Evolutionary conservation across 2,329 filamentous ascomycete species (phyloP), one percentile per base, ranked within the genome.

Genomic region (Fusarium xylarioides): DNA sequence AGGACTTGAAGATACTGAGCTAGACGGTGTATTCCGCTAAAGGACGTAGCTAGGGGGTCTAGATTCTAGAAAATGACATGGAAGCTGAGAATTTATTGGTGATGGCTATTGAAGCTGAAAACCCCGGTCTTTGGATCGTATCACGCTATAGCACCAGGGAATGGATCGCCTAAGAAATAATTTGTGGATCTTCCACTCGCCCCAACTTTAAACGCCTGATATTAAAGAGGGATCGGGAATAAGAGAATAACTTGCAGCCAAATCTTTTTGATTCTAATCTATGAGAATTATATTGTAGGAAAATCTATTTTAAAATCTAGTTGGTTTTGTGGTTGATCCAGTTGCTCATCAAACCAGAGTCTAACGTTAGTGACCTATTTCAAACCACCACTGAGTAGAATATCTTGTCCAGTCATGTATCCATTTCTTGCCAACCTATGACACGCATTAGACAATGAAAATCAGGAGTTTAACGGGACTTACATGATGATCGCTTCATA

Each of bases 401-500:
- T 53, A 11, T 70, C 68, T 10, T 70, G 68, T 1, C 66, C 68
- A 35, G 68, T 70, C 19, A 70, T 19, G 15, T 70, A 70, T n/a
- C 68, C 68, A 16, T 54, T 70, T 42, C 44, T 61, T 7, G 66
- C 68, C 38, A 70, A 5, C 68, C 66, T 70, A 7, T 18, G 3
- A 18, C 8, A 5, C 5, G 4, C 2, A 28, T 67, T 19, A 67
- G 53, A 11, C 30, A 11, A 6, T 10, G 7, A 14, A 11, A 5
- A 6, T 14, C n/a, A 2, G 14, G 2, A 1, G 11, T 15, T 19
- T 4, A 30, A 4, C 10, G 1, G 2, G 32, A 78, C 80, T 74
- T 53, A 81, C 81, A 82, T 81, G 10, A 70, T 74, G 11, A 81
- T 79, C 12, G 81, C 76, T 23, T 79, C 81, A 14, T 79, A 75